phyloP scores from a whole-genome alignment of 1,284 basidiomycete species.

The Ganoderma lingzhi region DNA sequence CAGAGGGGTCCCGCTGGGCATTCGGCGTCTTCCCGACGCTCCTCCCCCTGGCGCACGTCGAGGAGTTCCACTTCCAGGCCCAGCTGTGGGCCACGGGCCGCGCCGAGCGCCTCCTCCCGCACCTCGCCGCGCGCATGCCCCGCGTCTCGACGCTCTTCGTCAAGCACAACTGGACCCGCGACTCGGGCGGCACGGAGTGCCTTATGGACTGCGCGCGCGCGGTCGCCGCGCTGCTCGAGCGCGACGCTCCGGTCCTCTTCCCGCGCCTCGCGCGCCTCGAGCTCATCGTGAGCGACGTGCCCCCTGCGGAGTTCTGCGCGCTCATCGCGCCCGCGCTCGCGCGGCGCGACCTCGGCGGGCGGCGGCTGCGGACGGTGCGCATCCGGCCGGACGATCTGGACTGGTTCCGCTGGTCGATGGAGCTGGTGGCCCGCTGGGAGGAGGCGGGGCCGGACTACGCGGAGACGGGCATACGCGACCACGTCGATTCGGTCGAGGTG shows the following conservation, averaged over 20 bases:
- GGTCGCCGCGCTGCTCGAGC: not conserved
- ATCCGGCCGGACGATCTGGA: not conserved
- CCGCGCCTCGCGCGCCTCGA: constrained; percentile 1
- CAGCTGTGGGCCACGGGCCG: not conserved
- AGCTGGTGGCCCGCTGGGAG: not conserved
- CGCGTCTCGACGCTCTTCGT: not conserved
- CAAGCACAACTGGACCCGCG: not conserved
- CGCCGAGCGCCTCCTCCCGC: not conserved
- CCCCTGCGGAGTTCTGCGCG: not conserved
- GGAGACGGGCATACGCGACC: not conserved
- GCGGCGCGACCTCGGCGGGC: not conserved
- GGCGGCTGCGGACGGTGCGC: not conserved
- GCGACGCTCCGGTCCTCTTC: not conserved
- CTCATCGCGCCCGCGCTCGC: not conserved
- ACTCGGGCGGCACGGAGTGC: not conserved
- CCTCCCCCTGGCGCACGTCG: not conserved
- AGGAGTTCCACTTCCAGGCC: not conserved
- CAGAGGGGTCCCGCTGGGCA: not conserved
- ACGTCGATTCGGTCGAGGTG: not conserved
- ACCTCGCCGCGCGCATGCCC: not conserved
- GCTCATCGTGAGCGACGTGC: not conserved
- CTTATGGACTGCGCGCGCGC: not conserved
- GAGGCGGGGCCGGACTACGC: not conserved
- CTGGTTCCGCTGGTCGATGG: not conserved
- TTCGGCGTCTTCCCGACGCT: not conserved